Percentiles rank a stretch among this genome's conserved stretches.
Conservation (phyloP, 495 filamentous ascomycete genomes). For the Viridothelium virens region DNA sequence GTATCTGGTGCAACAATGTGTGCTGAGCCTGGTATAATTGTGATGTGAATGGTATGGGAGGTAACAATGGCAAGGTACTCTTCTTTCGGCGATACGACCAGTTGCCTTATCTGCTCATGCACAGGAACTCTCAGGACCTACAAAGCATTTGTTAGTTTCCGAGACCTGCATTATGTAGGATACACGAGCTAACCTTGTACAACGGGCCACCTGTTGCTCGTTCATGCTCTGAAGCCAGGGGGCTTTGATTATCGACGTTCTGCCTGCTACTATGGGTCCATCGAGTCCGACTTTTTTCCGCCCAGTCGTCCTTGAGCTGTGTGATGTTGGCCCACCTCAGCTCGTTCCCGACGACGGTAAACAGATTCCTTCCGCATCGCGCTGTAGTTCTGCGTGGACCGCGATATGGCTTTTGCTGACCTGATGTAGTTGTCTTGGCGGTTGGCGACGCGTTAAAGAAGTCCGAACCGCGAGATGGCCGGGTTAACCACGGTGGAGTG, state of each 20-base stretch:
- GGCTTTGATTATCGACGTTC: not conserved
- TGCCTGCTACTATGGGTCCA: constrained; percentile 11
- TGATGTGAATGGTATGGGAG: constrained; percentile 74
- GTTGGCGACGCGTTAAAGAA: constrained; percentile 45
- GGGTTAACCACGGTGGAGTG: constrained; percentile 73
- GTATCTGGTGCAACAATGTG: constrained; percentile 59
- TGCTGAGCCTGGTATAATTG: constrained; percentile 65
- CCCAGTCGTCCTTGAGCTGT: constrained; percentile 63
- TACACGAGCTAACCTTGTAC: not conserved
- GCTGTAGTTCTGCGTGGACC: constrained; percentile 65
- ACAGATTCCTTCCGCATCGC: constrained; percentile 67
- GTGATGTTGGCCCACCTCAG: constrained; percentile 78
- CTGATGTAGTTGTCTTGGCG: constrained; percentile 31
- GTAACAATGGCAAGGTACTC: constrained; percentile 76
- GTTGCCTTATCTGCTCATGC: constrained; percentile 67
- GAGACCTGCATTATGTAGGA: not conserved
- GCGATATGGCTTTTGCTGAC: constrained; percentile 31
- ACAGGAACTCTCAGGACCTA: constrained; percentile 65
- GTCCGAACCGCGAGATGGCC: constrained; percentile 62
- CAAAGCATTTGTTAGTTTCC: not conserved
- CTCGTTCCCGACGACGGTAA: constrained; percentile 74
- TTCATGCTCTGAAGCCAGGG: not conserved
- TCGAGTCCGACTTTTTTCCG: constrained; percentile 27
- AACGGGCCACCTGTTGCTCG: not conserved
- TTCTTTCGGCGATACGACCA: constrained; percentile 70